phyloP scores from a whole-genome alignment of 2,329 filamentous ascomycete genomes.

The Curvularia eragrostidis region DNA sequence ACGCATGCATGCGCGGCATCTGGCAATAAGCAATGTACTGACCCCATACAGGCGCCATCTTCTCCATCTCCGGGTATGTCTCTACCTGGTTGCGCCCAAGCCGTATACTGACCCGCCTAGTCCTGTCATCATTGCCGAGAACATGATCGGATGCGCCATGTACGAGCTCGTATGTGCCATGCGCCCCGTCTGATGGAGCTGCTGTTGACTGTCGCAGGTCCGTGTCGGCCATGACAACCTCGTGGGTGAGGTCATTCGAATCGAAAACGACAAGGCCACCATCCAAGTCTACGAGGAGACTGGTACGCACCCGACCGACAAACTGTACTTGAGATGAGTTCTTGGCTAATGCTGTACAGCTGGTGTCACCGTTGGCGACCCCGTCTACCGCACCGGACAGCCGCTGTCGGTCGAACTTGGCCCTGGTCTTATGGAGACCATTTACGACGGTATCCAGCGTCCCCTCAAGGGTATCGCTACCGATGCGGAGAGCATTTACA shows the following conservation, averaged over 20 bases:
- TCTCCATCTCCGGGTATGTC: slow-evolving; percentile 70
- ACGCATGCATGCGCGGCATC: background rate
- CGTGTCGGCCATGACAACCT: slow-evolving; percentile 90
- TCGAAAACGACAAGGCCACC: slow-evolving; percentile 92
- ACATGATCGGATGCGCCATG: slow-evolving; percentile 99
- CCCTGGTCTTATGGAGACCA: slow-evolving; percentile 96
- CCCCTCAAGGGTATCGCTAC: slow-evolving; percentile 85
- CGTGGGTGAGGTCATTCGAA: slow-evolving; percentile 97
- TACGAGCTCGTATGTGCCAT: slow-evolving; percentile 82
- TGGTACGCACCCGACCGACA: slow-evolving; percentile 61
- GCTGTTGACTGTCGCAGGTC: slow-evolving; percentile 63
- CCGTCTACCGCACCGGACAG: slow-evolving; percentile 88
- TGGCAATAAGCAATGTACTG: slow-evolving; percentile 13
- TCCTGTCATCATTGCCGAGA: slow-evolving; percentile 94
- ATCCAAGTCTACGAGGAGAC: slow-evolving; percentile 99
- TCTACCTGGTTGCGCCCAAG: slow-evolving; percentile 17
- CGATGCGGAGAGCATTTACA: slow-evolving; percentile 88
- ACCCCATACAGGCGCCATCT: slow-evolving; percentile 63
- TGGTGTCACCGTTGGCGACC: slow-evolving; percentile 94
- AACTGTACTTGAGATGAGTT: background rate
- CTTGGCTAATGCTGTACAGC: slow-evolving; percentile 61
- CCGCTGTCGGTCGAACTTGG: slow-evolving; percentile 97
- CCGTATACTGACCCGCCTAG: slow-evolving; percentile 50
- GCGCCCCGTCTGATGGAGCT: background rate
- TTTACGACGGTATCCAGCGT: slow-evolving; percentile 98